Base-by-base conservation (phyloP, 2,329 filamentous ascomycete genomes). In the Phialophora verrucosa region DNA sequence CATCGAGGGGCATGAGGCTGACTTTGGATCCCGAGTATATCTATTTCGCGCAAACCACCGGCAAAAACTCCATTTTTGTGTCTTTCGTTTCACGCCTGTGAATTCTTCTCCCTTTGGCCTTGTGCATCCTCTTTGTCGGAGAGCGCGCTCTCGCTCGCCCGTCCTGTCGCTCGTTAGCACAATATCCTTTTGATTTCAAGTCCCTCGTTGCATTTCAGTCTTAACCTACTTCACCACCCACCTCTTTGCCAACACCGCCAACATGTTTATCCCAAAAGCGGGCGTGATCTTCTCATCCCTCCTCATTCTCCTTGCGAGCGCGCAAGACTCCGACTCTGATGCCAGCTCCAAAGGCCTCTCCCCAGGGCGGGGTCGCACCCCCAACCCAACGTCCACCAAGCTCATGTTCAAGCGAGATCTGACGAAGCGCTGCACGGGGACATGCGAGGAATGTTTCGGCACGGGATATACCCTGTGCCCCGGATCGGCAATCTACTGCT, bases 401-500 rank as follows among this genome's bases (percentile, higher is more conserved):
- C 64, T 67, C 31, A 65, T 70, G 57, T 59, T 54, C 31, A 38
- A 42, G n/a, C 51, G 66, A 29, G 56, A 58, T 31, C 59, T 70
- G 20, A 55, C 66, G 1, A 69, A 70, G 59, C 66, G 69, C 17
- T 70, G 69, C 55, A 59, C 64, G 27, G 69, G 69, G 47, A 64
- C 51, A 14, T 71, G 69, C 35, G 64, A 49, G n/a, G 62, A 71
- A 60, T 71, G 69, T 47, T 71, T 71, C 47, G 69, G 69, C 6
- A 17, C 29, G 8, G 69, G 69, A n/a, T 71, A 69, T 47, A 71
- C 62, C 4, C 64, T 67, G 23, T 71, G 69, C 53, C 69, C 69
- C 2, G 62, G 49, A 8, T 65, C 63, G 32, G 61, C 20, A 5
- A 64, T 64, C 32, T 67, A 55, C 60, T 71, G 69, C 62, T 71